Percentiles rank a stretch among this genome's conserved stretches.
phyloP scores from a whole-genome alignment of 768 basidiomycete species.

The Termitomyces sp. region DNA sequence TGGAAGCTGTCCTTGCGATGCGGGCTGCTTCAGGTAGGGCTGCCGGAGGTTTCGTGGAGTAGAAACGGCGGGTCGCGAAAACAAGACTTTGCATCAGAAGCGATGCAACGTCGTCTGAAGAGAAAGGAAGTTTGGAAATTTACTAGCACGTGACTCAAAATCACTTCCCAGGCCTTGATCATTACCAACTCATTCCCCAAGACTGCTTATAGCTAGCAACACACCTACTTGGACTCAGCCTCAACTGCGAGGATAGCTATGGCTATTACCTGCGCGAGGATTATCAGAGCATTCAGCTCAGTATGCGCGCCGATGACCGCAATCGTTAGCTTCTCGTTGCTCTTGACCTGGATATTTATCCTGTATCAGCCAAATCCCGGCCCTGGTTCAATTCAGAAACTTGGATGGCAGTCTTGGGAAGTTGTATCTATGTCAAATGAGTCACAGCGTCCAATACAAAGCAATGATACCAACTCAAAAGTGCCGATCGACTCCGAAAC shows the following conservation, averaged over 20 bases:
- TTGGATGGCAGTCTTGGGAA: conserved; percentile 93
- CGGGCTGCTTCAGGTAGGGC: conserved; percentile 34
- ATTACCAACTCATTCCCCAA: neutral
- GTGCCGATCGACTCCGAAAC: conserved; percentile 3
- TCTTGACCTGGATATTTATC: conserved; percentile 74
- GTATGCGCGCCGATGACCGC: conserved; percentile 55
- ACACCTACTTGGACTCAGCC: neutral
- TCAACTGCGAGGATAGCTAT: conserved; percentile 25
- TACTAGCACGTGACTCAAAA: conserved; percentile 11
- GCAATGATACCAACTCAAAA: conserved; percentile 11
- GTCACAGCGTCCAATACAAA: conserved; percentile 9
- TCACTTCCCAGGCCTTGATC: neutral
- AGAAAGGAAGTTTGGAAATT: conserved; percentile 9
- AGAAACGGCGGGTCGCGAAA: conserved; percentile 27
- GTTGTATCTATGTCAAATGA: conserved; percentile 33
- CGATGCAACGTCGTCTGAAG: neutral
- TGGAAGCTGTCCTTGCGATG: conserved; percentile 61
- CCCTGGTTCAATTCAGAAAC: conserved; percentile 60
- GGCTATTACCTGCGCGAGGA: conserved; percentile 32
- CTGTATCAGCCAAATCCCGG: conserved; percentile 77
- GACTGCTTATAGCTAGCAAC: neutral
- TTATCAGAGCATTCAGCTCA: conserved; percentile 48
- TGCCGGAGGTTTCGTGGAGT: conserved; percentile 31
- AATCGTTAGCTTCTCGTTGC: conserved; percentile 59
- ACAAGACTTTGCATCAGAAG: conserved; percentile 33